Evolutionary conservation across 371 early-diverging fungal species (phyloP).

Genomic region (Actinomortierella wolfii): DNA sequence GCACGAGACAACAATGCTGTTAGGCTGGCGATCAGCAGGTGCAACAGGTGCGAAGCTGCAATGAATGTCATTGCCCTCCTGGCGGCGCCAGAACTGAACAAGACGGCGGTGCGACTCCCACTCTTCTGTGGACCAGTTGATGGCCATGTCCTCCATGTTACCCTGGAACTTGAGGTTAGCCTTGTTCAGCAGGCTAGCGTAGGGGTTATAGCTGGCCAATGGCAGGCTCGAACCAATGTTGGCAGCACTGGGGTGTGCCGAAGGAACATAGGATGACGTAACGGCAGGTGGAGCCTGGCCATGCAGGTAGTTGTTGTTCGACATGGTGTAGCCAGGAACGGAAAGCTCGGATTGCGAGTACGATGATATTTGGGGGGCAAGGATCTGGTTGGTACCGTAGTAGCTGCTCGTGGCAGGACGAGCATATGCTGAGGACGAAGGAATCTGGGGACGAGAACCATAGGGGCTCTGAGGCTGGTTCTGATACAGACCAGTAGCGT

Average conservation of each 20-base stretch:
- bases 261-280: slow-evolving; percentile 11
- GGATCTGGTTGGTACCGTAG: slow-evolving; percentile 11
- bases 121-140: slow-evolving; percentile 68
- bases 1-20: slow-evolving; percentile 78
- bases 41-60: slow-evolving; percentile 66
- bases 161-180: slow-evolving; percentile 70
- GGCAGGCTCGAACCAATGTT: slow-evolving; percentile 19
- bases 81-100: slow-evolving; percentile 75
- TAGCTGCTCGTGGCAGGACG: slow-evolving; percentile 19
- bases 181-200: slow-evolving; percentile 68
- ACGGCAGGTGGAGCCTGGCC: slow-evolving; percentile 19
- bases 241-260: slow-evolving; percentile 26
- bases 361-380: not conserved
- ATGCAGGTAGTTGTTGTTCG: no score
- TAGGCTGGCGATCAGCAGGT: slow-evolving; percentile 56
- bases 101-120: slow-evolving; percentile 67
- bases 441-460: not conserved
- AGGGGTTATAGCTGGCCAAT: slow-evolving; percentile 52
- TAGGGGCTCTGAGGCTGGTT: slow-evolving; percentile 38
- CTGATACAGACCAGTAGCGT: slow-evolving; percentile 32
- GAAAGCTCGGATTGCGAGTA: slow-evolving; percentile 2
- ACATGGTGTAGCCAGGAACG: not conserved
- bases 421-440: not conserved
- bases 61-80: slow-evolving; percentile 62
- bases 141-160: slow-evolving; percentile 64